A percentile compares a stretch with the other conserved stretches of the same genome.
Evolutionary conservation across 202 grass and related monocot genomes (phyloP).

Genomic region (Zizania palustris): DNA sequence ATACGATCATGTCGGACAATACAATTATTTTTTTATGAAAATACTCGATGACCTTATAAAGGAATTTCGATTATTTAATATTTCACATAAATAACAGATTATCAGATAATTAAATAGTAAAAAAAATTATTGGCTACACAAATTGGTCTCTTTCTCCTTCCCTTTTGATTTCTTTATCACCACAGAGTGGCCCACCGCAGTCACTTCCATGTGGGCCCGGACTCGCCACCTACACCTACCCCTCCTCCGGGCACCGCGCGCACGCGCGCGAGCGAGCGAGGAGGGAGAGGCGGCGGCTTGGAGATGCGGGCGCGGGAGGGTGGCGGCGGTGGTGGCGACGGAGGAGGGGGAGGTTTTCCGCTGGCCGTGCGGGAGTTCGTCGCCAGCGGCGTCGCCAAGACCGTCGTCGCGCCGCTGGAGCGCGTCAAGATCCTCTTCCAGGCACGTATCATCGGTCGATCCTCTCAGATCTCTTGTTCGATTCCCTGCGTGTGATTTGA

Average conservation of each 20-base stretch:
- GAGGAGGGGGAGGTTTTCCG: slow-evolving; percentile 44
- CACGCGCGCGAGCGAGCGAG: slow-evolving; percentile 26
- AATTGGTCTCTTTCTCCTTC: too few species aligned
- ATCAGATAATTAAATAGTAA: too few species aligned
- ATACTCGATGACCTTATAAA: too few species aligned
- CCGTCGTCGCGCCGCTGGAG: slow-evolving; percentile 83
- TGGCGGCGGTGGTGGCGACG: slow-evolving; percentile 18
- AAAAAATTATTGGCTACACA: too few species aligned
- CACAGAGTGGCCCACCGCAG: neutral
- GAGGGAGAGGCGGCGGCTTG: slow-evolving; percentile 8
- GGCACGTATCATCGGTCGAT: slow-evolving; percentile 41
- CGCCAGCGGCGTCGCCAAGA: slow-evolving; percentile 78
- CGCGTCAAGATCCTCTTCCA: slow-evolving; percentile 96
- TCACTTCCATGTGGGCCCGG: slow-evolving; percentile 37
- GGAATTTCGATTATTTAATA: too few species aligned
- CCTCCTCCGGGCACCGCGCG: slow-evolving; percentile 13
- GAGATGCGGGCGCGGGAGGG: slow-evolving; percentile 9
- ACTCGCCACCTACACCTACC: neutral
- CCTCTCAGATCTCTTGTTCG: neutral
- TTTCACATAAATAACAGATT: too few species aligned
- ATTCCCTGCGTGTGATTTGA: neutral
- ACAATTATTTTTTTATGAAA: too few species aligned
- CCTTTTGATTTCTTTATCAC: neutral
- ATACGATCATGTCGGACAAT: too few species aligned
- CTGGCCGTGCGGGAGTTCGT: slow-evolving; percentile 82